Evolutionary conservation across 371 early-diverging fungal genomes (phyloP), one percentile per base, ranked within the genome.

Genomic region (Zancudomyces culisetae): DNA sequence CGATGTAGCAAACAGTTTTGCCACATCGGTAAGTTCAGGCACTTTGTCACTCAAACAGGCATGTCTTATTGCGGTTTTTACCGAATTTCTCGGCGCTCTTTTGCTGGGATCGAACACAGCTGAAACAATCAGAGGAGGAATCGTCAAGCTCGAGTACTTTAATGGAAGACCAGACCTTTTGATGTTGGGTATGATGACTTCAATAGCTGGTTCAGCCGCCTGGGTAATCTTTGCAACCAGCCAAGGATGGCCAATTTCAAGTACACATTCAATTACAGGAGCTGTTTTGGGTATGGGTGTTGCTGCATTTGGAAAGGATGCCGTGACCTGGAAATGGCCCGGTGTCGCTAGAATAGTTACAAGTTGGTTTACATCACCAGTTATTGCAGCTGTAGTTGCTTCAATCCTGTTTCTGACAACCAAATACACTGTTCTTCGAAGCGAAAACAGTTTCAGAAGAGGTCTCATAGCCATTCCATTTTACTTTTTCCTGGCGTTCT

Each of bases 1-100:
- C 64, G 90, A 90, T 66, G 90, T 90, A 12, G 80, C 90, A 58
- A 88, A 90, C 60, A 74, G 85, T 2, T 90, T 87, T 59, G 83
- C 88, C 30, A 83, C 85, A n/a, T 83, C 88, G 18, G 85, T 88
- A 43, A 80, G 80, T 18, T 83, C 89, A 2, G 79, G 83, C 8
- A 80, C 90, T 3, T 56, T 90, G 42, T 77, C 80, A 12, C 62
- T 87, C 27, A 55, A 51, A 3, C 81, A 83, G 60, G 90, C 89
- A 6, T 72, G 76, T 59, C 61, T 70, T 27, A 77, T 87, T 57
- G 90, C 90, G 51, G 64, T 82, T 55, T 83, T 89, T 56, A 84
- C 88, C n/a, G 90, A 88, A 64, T 83, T 87, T 50, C 60, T 78
- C 8, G 90, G 90, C 55, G 89, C 90, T 1, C 63, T 86, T 26